Conservation (phyloP, 495 filamentous ascomycete genomes). For the Chaetomium fimeti region DNA sequence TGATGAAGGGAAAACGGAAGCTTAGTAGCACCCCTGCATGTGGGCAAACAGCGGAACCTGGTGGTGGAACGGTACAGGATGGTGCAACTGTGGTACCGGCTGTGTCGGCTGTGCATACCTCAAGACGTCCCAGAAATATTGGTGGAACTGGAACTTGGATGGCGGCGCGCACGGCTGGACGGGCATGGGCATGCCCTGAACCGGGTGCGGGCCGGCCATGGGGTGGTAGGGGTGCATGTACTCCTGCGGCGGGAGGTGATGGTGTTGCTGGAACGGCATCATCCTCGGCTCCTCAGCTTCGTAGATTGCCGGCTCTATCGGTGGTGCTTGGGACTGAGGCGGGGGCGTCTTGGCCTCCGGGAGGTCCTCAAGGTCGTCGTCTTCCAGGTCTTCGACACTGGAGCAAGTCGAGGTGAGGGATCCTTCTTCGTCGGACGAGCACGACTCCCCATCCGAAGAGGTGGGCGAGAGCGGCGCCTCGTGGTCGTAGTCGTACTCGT, state of each 20-base stretch:
- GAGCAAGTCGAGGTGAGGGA: conserved; percentile 47
- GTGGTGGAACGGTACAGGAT: conserved; percentile 48
- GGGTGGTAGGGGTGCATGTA: conserved; percentile 35
- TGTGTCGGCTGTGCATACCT: conserved; percentile 35
- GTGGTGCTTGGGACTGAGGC: conserved; percentile 29
- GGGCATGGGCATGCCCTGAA: conserved; percentile 30
- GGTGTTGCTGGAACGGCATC: conserved; percentile 14
- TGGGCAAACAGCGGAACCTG: conserved; percentile 47
- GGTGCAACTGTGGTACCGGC: conserved; percentile 40
- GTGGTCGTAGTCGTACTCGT: conserved; percentile 35
- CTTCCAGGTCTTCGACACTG: conserved; percentile 44
- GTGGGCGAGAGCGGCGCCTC: conserved; percentile 44
- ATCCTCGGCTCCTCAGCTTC: conserved; percentile 43
- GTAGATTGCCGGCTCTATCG: conserved; percentile 38
- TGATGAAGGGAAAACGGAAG: neutral
- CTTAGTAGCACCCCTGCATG: conserved; percentile 52
- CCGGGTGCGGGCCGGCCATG: neutral
- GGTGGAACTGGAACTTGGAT: conserved; percentile 41
- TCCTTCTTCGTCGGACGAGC: conserved; percentile 49
- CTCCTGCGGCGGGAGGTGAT: conserved; percentile 31
- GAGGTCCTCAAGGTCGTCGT: conserved; percentile 43
- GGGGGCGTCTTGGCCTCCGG: conserved; percentile 44
- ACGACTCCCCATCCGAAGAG: conserved; percentile 46
- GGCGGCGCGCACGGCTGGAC: conserved; percentile 31
- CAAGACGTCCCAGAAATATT: conserved; percentile 47